Evolutionary conservation across 805 yeast genomes (phyloP), one percentile per base, ranked within the genome.

Genomic region (Yarrowia sp.): DNA sequence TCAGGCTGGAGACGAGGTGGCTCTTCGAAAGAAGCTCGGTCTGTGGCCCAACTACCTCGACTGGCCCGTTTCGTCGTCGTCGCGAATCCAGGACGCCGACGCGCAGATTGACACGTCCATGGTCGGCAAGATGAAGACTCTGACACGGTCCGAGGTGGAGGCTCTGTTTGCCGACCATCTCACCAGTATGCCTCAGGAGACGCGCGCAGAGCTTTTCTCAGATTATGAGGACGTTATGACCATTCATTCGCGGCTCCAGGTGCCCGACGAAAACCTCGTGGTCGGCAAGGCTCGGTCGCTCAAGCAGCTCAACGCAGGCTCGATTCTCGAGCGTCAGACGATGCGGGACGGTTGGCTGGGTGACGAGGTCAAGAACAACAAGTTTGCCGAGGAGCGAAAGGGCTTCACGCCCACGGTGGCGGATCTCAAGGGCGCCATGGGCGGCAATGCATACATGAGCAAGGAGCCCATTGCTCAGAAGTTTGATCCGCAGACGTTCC

Each of bases 321-420:
- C 63, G 14, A 43, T 58, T 24, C 46, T 58, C 26, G 51, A 58
- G 38, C 44, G 61, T 19, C 63, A 58, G 41, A 58, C 63, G 4
- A 58, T 58, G 63, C 36, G 51, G 21, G 63, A 58, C 32, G 51
- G 51, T 9, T 58, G 63, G 63, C 51, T 58, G 14, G 61, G 61
- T 7, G 61, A 54, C 22, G 61, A 54, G 10, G 61, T 54, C 46
- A 54, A 38, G 35, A 54, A 22, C 46, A 54, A 54, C 61, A n/a
- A 17, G 46, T 54, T 36, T 38, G 61, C 61, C 35, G 61, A 54
- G 61, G 61, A 38, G 35, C 44, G 61, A n/a, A 54, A 54, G 61
- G 61, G 61, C 3, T 54, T 54, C 46, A 54, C 61, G 10, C 64
- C 64, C 5, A 49, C 61, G 4, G 64, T 61, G 12, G 35, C 61